A percentile compares a stretch with the other conserved stretches of the same genome.
phyloP scores from a whole-genome alignment of 805 yeast genomes.

The Pichia heedii region DNA sequence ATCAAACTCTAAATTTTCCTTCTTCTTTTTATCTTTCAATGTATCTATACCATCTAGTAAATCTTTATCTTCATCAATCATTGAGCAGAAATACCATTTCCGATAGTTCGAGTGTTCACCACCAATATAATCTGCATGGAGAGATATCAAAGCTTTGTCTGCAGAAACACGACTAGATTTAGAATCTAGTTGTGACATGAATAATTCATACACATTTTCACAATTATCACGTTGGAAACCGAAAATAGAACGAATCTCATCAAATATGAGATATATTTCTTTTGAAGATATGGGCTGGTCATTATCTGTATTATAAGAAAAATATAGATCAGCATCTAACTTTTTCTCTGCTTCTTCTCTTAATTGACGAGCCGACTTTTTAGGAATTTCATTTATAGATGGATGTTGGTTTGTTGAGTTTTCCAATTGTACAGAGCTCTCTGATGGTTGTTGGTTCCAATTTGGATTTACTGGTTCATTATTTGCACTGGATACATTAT shows the following conservation, averaged over 20 bases:
- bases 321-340: constrained; percentile 34
- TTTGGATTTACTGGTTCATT: too few species aligned
- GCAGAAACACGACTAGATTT: constrained; percentile 76
- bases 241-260: constrained; percentile 49
- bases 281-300: constrained; percentile 66
- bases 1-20: constrained; percentile 13
- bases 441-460: neutral
- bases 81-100: constrained; percentile 90
- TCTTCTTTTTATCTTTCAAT: constrained; percentile 52
- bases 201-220: constrained; percentile 71
- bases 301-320: constrained; percentile 49
- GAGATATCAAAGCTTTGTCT: constrained; percentile 54
- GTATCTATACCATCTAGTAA: constrained; percentile 47
- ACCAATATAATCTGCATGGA: constrained; percentile 89
- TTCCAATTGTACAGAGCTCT: neutral
- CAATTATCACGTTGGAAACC: constrained; percentile 81
- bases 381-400: neutral
- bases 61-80: constrained; percentile 64
- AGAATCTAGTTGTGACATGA: constrained; percentile 77
- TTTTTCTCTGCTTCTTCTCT: constrained; percentile 4
- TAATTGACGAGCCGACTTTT: neutral
- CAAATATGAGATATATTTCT: constrained; percentile 55
- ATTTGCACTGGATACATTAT: too few species aligned
- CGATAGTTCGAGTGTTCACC: constrained; percentile 81
- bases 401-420: neutral